Evolutionary conservation across 768 basidiomycete genomes (phyloP), one percentile per base, ranked within the genome.

Genomic region (Serendipita sp.): DNA sequence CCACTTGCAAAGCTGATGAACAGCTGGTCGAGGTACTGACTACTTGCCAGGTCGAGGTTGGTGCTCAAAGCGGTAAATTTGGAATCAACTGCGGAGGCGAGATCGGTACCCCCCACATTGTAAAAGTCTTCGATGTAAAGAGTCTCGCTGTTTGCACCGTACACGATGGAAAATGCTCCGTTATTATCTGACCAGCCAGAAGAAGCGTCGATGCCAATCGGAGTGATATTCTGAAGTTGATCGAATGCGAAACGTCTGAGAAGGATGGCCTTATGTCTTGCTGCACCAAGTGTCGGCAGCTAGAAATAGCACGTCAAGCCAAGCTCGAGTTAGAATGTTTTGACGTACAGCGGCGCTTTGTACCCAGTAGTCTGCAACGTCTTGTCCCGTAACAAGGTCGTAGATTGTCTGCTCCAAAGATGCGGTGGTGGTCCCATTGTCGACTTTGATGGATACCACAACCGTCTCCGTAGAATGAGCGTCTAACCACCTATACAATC

Each of bases 1-100:
- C 55, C 55, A 55, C 64, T 64, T 31, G 53, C 64, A 64, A 60
- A 64, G 55, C 64, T 64, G 53, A 53, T 36, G 55, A 60, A 64
- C 5, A 64, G 43, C 37, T 45, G 36, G 16, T 64, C 55, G 34
- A 37, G 31, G 34, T n/a, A 43, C 23, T 60, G 33, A 3, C 33
- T 52, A 37, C 53, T 60, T 43, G 64, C 44, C 5, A 64, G 16
- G n/a, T 64, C 64, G 34, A 64, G 55, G 27, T 64, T 53, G 55
- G 55, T 36, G 6, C 36, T 29, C 15, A 58, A 43, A 2, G 64
- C 64, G 33, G 34, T 31, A 33, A 36, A 64, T 55, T 64, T 64
- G 36, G 53, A 58, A 23, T 34, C 53, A 8, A 64, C 58, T 37
- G 53, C 58, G 5, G 23, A 8, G 10, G 27, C 53, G 29, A 58